These are phyloP conservation scores for Pecoramyces ruminantium DNA, from an alignment of 192 early-diverging fungal species.

Conservation along the genomic window DNA sequence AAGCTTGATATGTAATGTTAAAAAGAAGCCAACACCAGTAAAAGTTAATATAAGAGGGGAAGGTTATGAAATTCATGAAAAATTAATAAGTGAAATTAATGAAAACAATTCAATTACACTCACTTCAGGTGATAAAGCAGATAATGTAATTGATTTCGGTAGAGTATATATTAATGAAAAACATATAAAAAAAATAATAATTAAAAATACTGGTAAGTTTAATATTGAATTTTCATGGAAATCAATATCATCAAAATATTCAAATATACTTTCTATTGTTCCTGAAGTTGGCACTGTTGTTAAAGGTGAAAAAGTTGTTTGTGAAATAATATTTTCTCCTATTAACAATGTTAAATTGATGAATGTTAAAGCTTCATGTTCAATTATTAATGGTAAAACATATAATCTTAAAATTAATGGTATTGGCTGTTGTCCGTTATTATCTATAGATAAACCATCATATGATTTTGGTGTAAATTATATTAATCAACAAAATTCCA, in stretches of 20 bases:
- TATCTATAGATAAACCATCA: slow-evolving; percentile 13
- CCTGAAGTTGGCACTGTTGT: slow-evolving; percentile 32
- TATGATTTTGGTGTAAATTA: slow-evolving; percentile 35
- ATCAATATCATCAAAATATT: slow-evolving; percentile 5
- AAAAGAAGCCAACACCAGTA: slow-evolving; percentile 34
- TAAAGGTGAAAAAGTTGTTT: slow-evolving; percentile 27
- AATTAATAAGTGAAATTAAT: slow-evolving; percentile 21
- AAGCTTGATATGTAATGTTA: slow-evolving; percentile 31
- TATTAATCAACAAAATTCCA: slow-evolving; percentile 19
- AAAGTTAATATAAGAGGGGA: slow-evolving; percentile 43
- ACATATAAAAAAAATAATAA: slow-evolving; percentile 18
- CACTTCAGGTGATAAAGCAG: slow-evolving; percentile 2
- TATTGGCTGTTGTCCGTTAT: slow-evolving; percentile 18
- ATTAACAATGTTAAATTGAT: slow-evolving; percentile 12
- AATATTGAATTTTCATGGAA: slow-evolving; percentile 43
- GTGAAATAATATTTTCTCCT: slow-evolving; percentile 25
- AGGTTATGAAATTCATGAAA: slow-evolving; percentile 38
- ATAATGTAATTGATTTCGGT: slow-evolving; percentile 37
- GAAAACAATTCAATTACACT: slow-evolving; percentile 13
- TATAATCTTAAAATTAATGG: slow-evolving; percentile 28
- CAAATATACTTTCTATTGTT: slow-evolving; percentile 9
- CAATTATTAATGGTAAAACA: slow-evolving; percentile 26
- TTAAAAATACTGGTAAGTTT: slow-evolving; percentile 35
- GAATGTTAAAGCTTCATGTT: slow-evolving; percentile 21
- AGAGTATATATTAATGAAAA: slow-evolving; percentile 36